phyloP scores from a whole-genome alignment of 2,329 filamentous ascomycete genomes.

The Scedosporium apiospermum region DNA sequence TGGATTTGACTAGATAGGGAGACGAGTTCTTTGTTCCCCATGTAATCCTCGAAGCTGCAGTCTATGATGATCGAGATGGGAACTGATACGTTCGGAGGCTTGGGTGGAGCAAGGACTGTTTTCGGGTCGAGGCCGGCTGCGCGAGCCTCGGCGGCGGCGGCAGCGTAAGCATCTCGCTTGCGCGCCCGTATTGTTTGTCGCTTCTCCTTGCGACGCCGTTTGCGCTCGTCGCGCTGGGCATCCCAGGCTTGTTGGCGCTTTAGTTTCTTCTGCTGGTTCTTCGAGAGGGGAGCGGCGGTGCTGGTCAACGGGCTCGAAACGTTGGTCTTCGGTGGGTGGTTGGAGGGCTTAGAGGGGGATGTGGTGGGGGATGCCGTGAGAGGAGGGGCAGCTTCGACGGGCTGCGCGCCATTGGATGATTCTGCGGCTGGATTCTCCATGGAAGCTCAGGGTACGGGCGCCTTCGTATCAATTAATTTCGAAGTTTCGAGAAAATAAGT shows the following conservation, averaged over 20 bases:
- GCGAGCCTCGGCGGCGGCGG: constrained; percentile 34
- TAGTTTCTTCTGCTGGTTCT: constrained; percentile 77
- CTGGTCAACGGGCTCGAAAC: not conserved
- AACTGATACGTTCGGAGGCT: constrained; percentile 40
- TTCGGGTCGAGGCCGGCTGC: constrained; percentile 32
- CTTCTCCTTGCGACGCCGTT: constrained; percentile 44
- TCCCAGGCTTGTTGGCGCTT: constrained; percentile 68
- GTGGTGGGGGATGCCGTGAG: not conserved
- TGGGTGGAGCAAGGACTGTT: constrained; percentile 21
- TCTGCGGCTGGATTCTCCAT: not conserved
- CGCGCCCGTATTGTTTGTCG: constrained; percentile 35
- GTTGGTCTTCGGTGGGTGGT: not conserved
- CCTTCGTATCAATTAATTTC: not conserved
- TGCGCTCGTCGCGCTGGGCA: constrained; percentile 52
- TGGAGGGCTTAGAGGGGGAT: not conserved
- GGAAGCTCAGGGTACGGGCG: not conserved
- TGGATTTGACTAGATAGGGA: constrained; percentile 80
- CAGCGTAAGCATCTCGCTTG: constrained; percentile 39
- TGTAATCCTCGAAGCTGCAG: constrained; percentile 84
- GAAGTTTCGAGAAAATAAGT: not conserved
- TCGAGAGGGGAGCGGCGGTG: constrained; percentile 23
- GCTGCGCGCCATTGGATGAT: not conserved
- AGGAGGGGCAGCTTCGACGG: not conserved
- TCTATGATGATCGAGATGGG: constrained; percentile 79
- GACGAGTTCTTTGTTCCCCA: constrained; percentile 77